phyloP scores from a whole-genome alignment of 139 green algal species.

The Chlorella sp. region DNA sequence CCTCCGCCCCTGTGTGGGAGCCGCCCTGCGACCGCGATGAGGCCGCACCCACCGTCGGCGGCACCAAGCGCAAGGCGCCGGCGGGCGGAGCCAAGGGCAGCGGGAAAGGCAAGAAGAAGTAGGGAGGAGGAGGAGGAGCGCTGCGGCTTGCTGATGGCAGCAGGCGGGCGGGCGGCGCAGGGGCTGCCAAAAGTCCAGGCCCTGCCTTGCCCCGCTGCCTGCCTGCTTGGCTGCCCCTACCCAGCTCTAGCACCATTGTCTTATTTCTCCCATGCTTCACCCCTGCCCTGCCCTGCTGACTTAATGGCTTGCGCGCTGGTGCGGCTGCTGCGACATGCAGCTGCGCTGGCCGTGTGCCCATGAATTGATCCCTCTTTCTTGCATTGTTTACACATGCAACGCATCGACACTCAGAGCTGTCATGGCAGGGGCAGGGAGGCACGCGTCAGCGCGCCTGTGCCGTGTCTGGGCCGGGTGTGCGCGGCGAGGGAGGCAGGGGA shows the following conservation, averaged over 20 bases:
- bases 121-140: neutral
- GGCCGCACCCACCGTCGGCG: conserved; percentile 1
- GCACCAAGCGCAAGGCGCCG: conserved; percentile 49
- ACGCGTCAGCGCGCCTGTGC: no score
- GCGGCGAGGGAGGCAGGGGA: no score
- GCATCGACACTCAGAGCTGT: neutral
- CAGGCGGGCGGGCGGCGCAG: neutral
- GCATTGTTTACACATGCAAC: no score
- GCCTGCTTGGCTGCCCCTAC: neutral
- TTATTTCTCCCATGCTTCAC: neutral
- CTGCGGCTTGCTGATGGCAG: neutral
- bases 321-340: no score
- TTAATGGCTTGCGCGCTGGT: neutral
- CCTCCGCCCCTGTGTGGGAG: conserved; percentile 14
- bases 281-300: neutral
- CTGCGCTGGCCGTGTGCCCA: no score
- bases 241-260: neutral
- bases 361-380: no score
- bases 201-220: neutral
- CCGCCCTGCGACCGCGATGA: conserved; percentile 18
- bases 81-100: neutral
- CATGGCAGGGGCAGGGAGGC: neutral
- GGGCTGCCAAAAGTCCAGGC: neutral
- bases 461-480: no score
- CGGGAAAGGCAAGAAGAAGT: conserved; percentile 32